phyloP scores from a whole-genome alignment of 2,329 filamentous ascomycete species.

The Dichotomopilus funicola region DNA sequence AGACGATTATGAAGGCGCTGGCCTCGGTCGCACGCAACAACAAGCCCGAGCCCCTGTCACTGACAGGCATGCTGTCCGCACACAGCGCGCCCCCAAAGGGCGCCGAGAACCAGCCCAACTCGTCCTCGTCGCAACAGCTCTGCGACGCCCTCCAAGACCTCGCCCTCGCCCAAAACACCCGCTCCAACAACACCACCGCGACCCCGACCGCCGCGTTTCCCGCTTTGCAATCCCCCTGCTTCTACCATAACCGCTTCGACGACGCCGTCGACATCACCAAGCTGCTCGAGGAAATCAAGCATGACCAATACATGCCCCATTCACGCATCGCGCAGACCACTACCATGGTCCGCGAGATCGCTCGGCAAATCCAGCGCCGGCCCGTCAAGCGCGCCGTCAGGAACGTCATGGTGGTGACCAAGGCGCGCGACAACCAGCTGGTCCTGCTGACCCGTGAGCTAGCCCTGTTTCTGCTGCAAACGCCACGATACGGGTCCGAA shows the following conservation, averaged over 20 bases:
- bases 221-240: slow-evolving; percentile 84
- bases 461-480: slow-evolving; percentile 78
- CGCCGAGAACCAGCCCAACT: slow-evolving; percentile 35
- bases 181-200: slow-evolving; percentile 33
- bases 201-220: slow-evolving; percentile 50
- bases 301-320: slow-evolving; percentile 85
- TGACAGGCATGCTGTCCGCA: slow-evolving; percentile 52
- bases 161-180: slow-evolving; percentile 31
- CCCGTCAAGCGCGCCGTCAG: slow-evolving; percentile 87
- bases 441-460: slow-evolving; percentile 85
- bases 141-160: slow-evolving; percentile 54
- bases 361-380: slow-evolving; percentile 85
- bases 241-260: slow-evolving; percentile 95
- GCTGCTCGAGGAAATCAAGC: slow-evolving; percentile 89
- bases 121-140: slow-evolving; percentile 53
- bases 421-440: slow-evolving; percentile 89
- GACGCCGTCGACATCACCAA: slow-evolving; percentile 92
- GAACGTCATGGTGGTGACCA: slow-evolving; percentile 98
- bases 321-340: slow-evolving; percentile 92
- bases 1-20: slow-evolving; percentile 77
- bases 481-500: slow-evolving; percentile 81
- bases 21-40: slow-evolving; percentile 58
- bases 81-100: slow-evolving; percentile 27
- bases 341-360: slow-evolving; percentile 89
- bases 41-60: slow-evolving; percentile 56